phyloP scores from a whole-genome alignment of 78 protist species.

The Goniomonas avonlea region DNA sequence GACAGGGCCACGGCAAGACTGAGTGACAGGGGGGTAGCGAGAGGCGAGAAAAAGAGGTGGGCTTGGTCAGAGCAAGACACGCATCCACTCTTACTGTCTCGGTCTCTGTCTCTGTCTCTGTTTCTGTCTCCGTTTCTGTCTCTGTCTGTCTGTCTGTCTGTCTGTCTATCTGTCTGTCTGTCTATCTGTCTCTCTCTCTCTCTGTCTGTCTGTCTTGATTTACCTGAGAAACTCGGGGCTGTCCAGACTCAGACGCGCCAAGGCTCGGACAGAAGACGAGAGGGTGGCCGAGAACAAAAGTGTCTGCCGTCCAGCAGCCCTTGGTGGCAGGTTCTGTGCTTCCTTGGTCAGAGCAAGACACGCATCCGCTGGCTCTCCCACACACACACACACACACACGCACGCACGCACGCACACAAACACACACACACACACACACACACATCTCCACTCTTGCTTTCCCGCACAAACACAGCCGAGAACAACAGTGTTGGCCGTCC shows the following conservation, averaged over 20 bases:
- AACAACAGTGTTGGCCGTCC: not conserved
- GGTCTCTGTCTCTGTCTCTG: too few relatives aligned
- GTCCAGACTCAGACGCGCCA: constrained; percentile 57
- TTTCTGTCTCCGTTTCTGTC: too few relatives aligned
- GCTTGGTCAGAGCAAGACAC: constrained; percentile 13
- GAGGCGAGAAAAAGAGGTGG: not conserved
- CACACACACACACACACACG: not conserved
- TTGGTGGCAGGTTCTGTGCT: not conserved
- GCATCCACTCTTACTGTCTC: too few relatives aligned
- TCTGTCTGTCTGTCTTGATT: not conserved
- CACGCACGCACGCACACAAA: not conserved
- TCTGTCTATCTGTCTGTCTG: not conserved
- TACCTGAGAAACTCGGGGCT: constrained; percentile 69
- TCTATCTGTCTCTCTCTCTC: not conserved
- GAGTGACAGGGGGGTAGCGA: not conserved
- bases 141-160: too few relatives aligned
- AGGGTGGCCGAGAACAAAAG: constrained; percentile 96
- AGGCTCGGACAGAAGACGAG: constrained; percentile 55
- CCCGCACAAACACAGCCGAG: not conserved
- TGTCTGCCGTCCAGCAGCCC: constrained; percentile 56
- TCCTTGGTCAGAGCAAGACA: not conserved
- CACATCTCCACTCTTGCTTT: not conserved
- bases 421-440: not conserved
- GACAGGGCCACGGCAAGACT: too few relatives aligned
- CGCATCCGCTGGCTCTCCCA: not conserved